Percentiles rank a stretch among this genome's conserved stretches.
Conservation (phyloP, 495 filamentous ascomycete species). For the Penicillium ochrochloron region DNA sequence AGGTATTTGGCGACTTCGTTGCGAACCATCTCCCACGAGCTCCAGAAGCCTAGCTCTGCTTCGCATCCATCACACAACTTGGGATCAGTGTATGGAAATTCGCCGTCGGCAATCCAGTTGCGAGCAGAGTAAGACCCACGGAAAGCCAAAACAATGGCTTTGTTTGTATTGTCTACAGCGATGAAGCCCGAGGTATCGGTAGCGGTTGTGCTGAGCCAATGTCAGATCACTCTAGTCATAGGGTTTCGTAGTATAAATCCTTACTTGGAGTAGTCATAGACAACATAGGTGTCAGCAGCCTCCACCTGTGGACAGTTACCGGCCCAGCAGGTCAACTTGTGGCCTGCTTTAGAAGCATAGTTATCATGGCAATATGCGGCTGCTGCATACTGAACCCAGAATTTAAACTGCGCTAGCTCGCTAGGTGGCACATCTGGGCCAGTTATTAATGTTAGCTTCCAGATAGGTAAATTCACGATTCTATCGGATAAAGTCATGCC, state of each 20-base stretch:
- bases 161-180: conserved; percentile 61
- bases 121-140: conserved; percentile 64
- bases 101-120: conserved; percentile 68
- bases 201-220: conserved; percentile 46
- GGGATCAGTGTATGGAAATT: conserved; percentile 41
- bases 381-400: conserved; percentile 71
- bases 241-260: conserved; percentile 16
- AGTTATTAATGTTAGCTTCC: neutral
- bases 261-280: conserved; percentile 63
- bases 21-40: conserved; percentile 51
- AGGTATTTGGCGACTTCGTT: conserved; percentile 44
- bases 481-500: neutral
- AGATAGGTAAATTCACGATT: too few species aligned
- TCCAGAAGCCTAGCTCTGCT: conserved; percentile 59
- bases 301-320: conserved; percentile 62
- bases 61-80: conserved; percentile 53
- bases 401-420: conserved; percentile 55
- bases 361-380: conserved; percentile 67
- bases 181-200: conserved; percentile 70
- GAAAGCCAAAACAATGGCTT: conserved; percentile 66
- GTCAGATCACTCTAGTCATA: conserved; percentile 1
- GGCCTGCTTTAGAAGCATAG: conserved; percentile 42
- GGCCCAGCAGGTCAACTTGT: conserved; percentile 56
- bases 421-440: conserved; percentile 32
- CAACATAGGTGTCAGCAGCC: conserved; percentile 53